These are phyloP conservation scores for Ceriops zippeliana DNA, from an alignment of 345 rosid genomes.

Conservation along the genomic window DNA sequence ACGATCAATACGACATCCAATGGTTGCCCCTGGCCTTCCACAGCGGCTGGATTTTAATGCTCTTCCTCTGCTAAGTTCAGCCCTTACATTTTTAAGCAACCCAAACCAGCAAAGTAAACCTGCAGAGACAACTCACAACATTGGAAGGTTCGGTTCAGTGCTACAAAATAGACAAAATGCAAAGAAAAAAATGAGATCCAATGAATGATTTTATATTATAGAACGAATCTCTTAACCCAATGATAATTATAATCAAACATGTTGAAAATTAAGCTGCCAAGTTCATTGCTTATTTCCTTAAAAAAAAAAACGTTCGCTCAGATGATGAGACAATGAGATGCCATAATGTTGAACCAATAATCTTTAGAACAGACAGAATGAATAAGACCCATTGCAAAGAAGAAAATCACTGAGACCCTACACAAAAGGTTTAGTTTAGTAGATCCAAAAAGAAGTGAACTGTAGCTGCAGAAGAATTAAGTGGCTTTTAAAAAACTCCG, in stretches of 20 bases:
- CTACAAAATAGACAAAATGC: not conserved
- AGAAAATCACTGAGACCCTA: conserved; percentile 2
- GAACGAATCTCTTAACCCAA: not conserved
- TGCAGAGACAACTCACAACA: conserved; percentile 30
- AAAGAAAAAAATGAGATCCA: conserved; percentile 7
- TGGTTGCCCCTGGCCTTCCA: conserved; percentile 97
- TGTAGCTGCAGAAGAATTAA: not conserved
- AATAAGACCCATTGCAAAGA: conserved; percentile 6
- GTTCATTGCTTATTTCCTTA: conserved; percentile 25
- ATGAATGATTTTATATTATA: not conserved
- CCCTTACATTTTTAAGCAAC: conserved; percentile 91
- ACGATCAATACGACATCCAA: conserved; percentile 95
- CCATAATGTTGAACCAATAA: conserved; percentile 5
- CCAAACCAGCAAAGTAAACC: conserved; percentile 99
- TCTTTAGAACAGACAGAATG: conserved; percentile 18
- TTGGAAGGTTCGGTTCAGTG: conserved; percentile 14
- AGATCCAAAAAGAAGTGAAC: not conserved
- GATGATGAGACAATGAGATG: conserved; percentile 10
- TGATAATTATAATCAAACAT: no score
- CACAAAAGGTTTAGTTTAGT: conserved; percentile 5
- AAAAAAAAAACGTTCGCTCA: conserved; percentile 12
- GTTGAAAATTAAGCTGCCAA: not conserved
- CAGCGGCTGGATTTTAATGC: conserved; percentile 91
- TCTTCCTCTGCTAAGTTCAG: conserved; percentile 92
- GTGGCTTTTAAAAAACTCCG: no score